Evolutionary conservation across 1,284 basidiomycete species (phyloP).

Genomic region (Irpex sp.): DNA sequence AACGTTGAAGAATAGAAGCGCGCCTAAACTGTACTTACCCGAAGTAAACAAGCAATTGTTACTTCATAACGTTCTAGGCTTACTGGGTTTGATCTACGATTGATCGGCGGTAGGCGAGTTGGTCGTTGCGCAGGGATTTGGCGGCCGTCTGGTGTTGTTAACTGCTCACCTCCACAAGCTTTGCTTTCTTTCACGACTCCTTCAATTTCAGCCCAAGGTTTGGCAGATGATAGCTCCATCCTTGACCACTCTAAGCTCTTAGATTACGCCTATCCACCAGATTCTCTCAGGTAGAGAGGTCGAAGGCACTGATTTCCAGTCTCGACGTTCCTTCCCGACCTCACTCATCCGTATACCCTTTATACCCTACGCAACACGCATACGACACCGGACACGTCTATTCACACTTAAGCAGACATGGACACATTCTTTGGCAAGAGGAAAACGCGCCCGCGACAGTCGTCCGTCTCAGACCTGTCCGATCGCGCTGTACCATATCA

Average conservation of each 20-base stretch:
- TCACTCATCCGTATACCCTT: constrained; percentile 9
- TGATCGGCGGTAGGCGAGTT: neutral
- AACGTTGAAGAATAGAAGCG: too few relatives aligned
- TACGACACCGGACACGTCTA: neutral
- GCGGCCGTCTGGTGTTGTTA: neutral
- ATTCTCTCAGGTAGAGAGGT: constrained; percentile 2
- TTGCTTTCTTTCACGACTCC: neutral
- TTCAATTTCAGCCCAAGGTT: neutral
- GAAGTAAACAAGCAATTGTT: neutral
- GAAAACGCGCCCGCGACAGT: constrained; percentile 46
- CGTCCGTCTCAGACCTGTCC: constrained; percentile 43
- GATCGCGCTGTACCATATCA: constrained; percentile 74
- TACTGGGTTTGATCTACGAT: neutral
- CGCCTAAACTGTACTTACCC: neutral
- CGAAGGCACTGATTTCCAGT: neutral
- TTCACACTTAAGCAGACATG: constrained; percentile 32
- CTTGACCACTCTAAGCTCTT: neutral
- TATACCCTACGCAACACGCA: neutral
- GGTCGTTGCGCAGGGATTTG: neutral
- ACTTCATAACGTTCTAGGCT: neutral
- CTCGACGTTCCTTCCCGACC: neutral
- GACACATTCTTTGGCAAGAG: constrained; percentile 54
- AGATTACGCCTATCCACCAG: neutral
- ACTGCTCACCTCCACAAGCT: neutral
- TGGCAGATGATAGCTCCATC: neutral